These are phyloP conservation scores for Populus trichocarpa DNA, from an alignment of 441 rosid genomes.

Conservation along the genomic window DNA sequence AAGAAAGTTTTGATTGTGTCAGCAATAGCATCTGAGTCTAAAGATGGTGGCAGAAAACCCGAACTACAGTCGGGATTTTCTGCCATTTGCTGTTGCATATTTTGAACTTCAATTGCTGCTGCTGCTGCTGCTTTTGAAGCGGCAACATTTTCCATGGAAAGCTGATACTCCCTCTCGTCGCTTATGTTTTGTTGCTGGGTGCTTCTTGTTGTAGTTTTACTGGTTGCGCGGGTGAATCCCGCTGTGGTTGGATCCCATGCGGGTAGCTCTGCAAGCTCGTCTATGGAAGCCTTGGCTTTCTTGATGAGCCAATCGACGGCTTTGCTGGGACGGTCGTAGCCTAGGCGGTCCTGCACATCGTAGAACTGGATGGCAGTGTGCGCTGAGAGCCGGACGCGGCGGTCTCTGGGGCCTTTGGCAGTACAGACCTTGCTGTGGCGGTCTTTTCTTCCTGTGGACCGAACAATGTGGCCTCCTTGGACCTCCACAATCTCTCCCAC, in stretches of 20 bases:
- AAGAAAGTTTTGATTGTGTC: constrained; percentile 82
- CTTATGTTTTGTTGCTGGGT: constrained; percentile 7
- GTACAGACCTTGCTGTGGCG: constrained; percentile 94
- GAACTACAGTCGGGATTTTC: constrained; percentile 31
- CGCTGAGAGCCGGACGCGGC: constrained; percentile 91
- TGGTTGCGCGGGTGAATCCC: constrained; percentile 24
- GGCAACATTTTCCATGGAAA: constrained; percentile 20
- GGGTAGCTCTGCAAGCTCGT: constrained; percentile 79
- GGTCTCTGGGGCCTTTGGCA: constrained; percentile 88
- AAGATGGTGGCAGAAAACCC: constrained; percentile 57
- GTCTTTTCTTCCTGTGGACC: constrained; percentile 79
- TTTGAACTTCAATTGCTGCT: constrained; percentile 21
- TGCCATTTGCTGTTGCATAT: constrained; percentile 28
- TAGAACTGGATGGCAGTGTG: constrained; percentile 92
- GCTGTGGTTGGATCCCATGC: constrained; percentile 63
- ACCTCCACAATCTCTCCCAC: constrained; percentile 89
- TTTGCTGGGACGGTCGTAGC: constrained; percentile 90
- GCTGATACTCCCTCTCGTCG: constrained; percentile 22
- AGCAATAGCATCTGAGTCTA: constrained; percentile 72
- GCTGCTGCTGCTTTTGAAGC: background rate
- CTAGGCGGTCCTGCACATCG: constrained; percentile 94
- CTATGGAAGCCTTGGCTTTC: constrained; percentile 82
- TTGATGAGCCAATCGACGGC: constrained; percentile 92
- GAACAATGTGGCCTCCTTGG: constrained; percentile 91
- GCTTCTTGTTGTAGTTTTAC: constrained; percentile 23